phyloP scores from a whole-genome alignment of 2,329 filamentous ascomycete genomes.

The Ceratocystis variospora region DNA sequence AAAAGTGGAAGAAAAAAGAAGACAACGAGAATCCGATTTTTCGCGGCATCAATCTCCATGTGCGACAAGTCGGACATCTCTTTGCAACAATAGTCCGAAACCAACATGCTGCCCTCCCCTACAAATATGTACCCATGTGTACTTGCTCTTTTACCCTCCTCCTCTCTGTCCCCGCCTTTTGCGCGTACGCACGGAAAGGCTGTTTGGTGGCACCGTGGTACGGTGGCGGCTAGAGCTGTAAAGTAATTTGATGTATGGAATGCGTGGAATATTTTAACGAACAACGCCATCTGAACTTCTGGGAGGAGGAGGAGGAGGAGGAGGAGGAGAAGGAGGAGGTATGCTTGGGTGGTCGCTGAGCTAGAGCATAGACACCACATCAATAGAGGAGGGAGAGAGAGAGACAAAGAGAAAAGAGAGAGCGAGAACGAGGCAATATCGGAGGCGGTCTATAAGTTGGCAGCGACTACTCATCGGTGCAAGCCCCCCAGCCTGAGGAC shows the following conservation, averaged over 20 bases:
- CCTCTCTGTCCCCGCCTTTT: not conserved
- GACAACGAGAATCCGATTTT: not conserved
- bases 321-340: not conserved
- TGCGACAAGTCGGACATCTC: not conserved
- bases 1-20: not conserved
- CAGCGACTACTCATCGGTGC: too few species aligned
- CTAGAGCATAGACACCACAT: too few species aligned
- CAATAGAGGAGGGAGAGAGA: too few species aligned
- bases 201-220: not conserved
- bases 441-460: too few species aligned
- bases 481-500: too few species aligned
- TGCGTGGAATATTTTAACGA: not conserved
- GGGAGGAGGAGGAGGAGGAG: not conserved
- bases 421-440: too few species aligned
- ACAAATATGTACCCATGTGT: not conserved
- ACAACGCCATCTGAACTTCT: not conserved
- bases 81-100: not conserved
- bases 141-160: too few species aligned
- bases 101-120: not conserved
- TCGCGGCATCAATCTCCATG: not conserved
- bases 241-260: not conserved
- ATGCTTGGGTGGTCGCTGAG: not conserved
- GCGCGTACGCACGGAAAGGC: not conserved
- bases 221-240: not conserved
- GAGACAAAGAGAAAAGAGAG: too few species aligned